Conservation (phyloP, 768 basidiomycete species). For the Suillus fuscotomentosus region DNA sequence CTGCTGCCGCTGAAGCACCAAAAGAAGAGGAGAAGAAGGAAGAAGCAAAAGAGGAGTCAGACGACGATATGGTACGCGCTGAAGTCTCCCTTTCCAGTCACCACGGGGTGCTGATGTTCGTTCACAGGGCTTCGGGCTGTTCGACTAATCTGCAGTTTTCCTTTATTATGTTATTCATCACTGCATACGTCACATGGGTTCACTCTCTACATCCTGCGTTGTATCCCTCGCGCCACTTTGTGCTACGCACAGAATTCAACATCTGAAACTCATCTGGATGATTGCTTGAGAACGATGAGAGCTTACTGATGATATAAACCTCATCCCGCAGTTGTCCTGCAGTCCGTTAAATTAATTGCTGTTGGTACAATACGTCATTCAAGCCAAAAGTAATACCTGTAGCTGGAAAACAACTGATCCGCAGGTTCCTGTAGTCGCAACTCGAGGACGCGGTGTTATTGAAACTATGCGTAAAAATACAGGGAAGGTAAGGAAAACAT, state of each 20-base stretch:
- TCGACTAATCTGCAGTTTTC: conserved; percentile 62
- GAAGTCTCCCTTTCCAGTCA: not conserved
- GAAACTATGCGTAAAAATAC: too few relatives aligned
- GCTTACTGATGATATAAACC: not conserved
- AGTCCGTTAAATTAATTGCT: not conserved
- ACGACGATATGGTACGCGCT: conserved; percentile 80
- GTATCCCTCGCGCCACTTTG: not conserved
- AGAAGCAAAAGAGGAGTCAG: conserved; percentile 85
- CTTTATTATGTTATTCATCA: conserved; percentile 25
- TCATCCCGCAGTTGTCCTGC: not conserved
- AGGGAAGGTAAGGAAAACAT: too few relatives aligned
- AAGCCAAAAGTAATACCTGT: not conserved
- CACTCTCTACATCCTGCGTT: not conserved
- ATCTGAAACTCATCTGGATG: not conserved
- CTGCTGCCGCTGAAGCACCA: conserved; percentile 60
- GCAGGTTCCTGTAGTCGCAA: too few relatives aligned
- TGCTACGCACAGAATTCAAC: not conserved
- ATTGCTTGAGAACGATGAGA: not conserved
- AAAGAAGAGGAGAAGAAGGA: conserved; percentile 76
- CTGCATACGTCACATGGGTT: not conserved
- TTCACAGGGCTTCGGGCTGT: conserved; percentile 88
- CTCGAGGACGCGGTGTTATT: too few relatives aligned
- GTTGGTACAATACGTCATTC: not conserved
- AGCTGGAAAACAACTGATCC: not conserved
- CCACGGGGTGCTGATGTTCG: not conserved